Evolutionary conservation across 257 asterid genomes (phyloP), one percentile per base, ranked within the genome.

Genomic region (Solanum sitiens): DNA sequence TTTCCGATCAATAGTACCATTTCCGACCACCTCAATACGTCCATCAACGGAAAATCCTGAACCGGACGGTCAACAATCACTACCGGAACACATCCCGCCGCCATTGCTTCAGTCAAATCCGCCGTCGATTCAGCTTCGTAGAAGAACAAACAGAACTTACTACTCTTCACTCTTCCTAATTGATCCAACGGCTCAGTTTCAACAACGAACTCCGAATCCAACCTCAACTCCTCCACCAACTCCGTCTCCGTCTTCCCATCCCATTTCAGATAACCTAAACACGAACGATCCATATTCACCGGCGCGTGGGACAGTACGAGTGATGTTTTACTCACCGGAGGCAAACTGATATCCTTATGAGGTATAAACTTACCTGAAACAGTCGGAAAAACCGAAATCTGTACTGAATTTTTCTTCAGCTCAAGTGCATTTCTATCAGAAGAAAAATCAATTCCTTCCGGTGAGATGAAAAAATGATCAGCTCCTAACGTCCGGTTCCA

Each of bases 401-500:
- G 98, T 53, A 97, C 89, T 39, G 98, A 89, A 68, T 97, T 95
- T 87, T 97, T 97, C 95, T 97, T 97, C 83, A 97, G 92, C 88
- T 97, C 99, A 32, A 97, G 93, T 23, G 91, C 85, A 86, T 96
- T 97, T 74, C 99, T 84, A 88, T 95, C 98, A 44, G 98, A 89
- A 2, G 98, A 94, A 86, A 86, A 94, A 76, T 93, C 98, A 8
- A 97, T 91, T 14, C 99, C 99, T 32, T 90, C 50, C 6, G 95
- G 93, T 0, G 98, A 94, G 6, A 93, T 1, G 45, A 93, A 95
- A 92, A 97, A 94, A 68, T 97, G 98, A 87, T 97, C 99, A 61
- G 99, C 98, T 20, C 99, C 99, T n/a, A 97, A 95, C 21, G 98
- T 93, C 9, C 96, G 95, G 44, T 97, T 94, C 99, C 99, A 97